Conservation (phyloP, 2,329 filamentous ascomycete species). For the Lomentospora prolificans region DNA sequence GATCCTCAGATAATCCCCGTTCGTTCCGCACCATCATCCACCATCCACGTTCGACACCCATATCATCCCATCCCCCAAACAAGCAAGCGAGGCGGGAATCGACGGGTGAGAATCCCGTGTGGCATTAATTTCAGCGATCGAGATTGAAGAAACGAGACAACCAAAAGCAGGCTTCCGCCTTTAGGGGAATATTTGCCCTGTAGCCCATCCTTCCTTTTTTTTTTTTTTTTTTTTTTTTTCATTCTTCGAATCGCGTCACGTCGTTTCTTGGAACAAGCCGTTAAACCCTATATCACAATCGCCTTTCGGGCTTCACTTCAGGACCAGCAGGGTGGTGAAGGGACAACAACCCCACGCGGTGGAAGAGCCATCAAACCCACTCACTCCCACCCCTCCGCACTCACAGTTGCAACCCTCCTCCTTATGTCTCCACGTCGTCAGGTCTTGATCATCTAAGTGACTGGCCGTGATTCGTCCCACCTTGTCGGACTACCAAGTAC, state of each 20-base stretch:
- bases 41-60: not conserved
- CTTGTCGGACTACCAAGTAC: too few species aligned
- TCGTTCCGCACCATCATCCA: not conserved
- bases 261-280: too few species aligned
- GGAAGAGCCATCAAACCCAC: too few species aligned
- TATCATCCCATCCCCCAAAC: not conserved
- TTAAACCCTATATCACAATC: not conserved
- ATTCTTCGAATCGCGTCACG: too few species aligned
- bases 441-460: not conserved
- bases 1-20: not conserved
- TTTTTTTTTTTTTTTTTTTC: too few species aligned
- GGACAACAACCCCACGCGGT: too few species aligned
- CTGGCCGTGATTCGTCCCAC: not conserved
- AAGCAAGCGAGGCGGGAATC: not conserved
- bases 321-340: too few species aligned
- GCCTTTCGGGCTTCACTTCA: not conserved
- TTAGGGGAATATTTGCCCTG: too few species aligned
- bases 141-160: not conserved
- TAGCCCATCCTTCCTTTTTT: too few species aligned
- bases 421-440: not conserved
- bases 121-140: not conserved
- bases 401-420: not conserved
- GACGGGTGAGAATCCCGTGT: not conserved
- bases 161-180: too few species aligned
- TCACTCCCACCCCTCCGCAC: not conserved